Evolutionary conservation across 768 basidiomycete genomes (phyloP), one percentile per base, ranked within the genome.

Genomic region (Amanita polypyramis): DNA sequence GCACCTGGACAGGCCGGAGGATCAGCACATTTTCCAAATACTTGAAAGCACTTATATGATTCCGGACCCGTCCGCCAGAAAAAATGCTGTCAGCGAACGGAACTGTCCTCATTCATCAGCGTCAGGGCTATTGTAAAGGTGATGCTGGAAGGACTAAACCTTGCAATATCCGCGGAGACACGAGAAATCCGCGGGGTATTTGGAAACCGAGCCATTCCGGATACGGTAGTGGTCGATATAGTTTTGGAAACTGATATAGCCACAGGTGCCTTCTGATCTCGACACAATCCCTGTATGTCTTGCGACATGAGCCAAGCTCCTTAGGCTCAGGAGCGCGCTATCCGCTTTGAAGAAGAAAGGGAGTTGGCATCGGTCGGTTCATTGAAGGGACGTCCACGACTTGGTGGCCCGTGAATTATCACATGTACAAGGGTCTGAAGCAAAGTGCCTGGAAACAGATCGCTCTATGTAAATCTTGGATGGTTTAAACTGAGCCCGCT

Each of bases 81-180:
- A n/a, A 63, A 62, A 58, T 54, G 60, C 62, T 65, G 66, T 65
- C 63, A 67, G 49, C 58, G 53, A 54, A 65, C 63, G 65, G 63
- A 65, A 64, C 58, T 60, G 61, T 60, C 62, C 62, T 54, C 54
- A 45, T 51, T 60, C 60, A 62, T 60, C 62, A 62, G 55, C 57
- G 53, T 61, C 60, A 65, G 60, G 62, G 61, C 58, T 58, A 62
- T 62, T 60, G 55, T 55, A 58, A 62, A 58, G 64, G 67, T 58
- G 61, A 64, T 64, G 65, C 68, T 65, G 57, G 57, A 52, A 52
- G 45, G 47, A 51, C 51, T 52, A 50, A 51, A 55, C 51, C 48
- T 56, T 44, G 41, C 55, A 30, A 53, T 58, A 37, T 60, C 63
- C 63, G 62, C 62, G 63, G 63, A 55, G 15, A 11, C 39, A 52